Conservation (phyloP, 441 rosid species). For the Dalechampia spathulata region DNA sequence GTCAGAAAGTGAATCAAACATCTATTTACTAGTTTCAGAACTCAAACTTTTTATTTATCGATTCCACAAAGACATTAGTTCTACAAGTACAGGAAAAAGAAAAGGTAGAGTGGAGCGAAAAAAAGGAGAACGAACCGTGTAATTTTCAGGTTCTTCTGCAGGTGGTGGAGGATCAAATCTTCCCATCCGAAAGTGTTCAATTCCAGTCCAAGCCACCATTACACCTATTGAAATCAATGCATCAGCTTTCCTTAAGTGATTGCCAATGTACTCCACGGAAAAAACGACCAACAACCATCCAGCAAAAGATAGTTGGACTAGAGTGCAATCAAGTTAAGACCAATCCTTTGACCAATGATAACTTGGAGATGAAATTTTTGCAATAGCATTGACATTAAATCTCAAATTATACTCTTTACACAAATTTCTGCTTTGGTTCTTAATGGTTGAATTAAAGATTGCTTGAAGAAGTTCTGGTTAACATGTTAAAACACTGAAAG, state of each 20-base stretch:
- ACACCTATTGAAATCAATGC: conserved; percentile 44
- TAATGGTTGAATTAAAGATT: neutral
- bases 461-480: neutral
- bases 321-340: neutral
- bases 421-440: neutral
- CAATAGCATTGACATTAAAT: neutral
- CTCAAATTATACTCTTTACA: neutral
- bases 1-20: neutral
- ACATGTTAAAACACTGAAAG: neutral
- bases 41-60: neutral
- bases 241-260: neutral
- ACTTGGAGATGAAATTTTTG: neutral
- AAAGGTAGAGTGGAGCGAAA: neutral
- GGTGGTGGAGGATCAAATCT: conserved; percentile 92
- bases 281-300: neutral
- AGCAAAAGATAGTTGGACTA: neutral
- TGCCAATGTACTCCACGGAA: neutral
- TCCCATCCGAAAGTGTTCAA: conserved; percentile 82
- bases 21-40: neutral
- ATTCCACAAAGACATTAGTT: neutral
- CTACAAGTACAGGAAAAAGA: neutral
- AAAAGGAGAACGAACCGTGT: conserved; percentile 36
- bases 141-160: conserved; percentile 62
- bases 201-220: conserved; percentile 99
- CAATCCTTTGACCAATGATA: neutral